These are phyloP conservation scores for Cucumis hystrix DNA, from an alignment of 306 rosid species.

Conservation along the genomic window DNA sequence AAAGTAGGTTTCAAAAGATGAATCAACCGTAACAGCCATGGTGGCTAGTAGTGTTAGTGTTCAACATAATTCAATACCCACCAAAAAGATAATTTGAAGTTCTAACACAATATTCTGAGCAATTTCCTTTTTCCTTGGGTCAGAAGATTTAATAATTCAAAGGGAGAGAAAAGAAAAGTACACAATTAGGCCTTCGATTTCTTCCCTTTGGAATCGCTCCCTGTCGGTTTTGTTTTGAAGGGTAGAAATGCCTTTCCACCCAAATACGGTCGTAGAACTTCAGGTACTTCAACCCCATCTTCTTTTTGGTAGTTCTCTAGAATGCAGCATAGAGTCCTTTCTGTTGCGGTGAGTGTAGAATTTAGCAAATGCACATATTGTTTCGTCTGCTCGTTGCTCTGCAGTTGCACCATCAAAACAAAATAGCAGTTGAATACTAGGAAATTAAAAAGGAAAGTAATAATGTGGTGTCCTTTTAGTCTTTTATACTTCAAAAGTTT, in stretches of 20 bases:
- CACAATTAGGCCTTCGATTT: constrained; percentile 79
- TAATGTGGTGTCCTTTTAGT: background rate
- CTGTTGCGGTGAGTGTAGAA: constrained; percentile 94
- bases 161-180: constrained; percentile 11
- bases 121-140: background rate
- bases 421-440: background rate
- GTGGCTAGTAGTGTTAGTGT: background rate
- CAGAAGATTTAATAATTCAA: background rate
- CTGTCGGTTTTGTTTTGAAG: constrained; percentile 46
- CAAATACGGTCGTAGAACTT: constrained; percentile 56
- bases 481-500: background rate
- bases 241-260: constrained; percentile 74
- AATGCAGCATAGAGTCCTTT: constrained; percentile 90
- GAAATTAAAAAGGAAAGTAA: background rate
- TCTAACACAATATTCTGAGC: background rate
- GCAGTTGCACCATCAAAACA: constrained; percentile 11
- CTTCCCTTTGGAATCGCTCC: constrained; percentile 82
- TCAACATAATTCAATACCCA: background rate
- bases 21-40: background rate
- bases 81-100: background rate
- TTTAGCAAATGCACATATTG: constrained; percentile 76
- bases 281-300: constrained; percentile 78
- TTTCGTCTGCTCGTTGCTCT: constrained; percentile 77
- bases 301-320: constrained; percentile 90
- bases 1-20: background rate